phyloP scores from a whole-genome alignment of 2,329 filamentous ascomycete genomes.

The Talaromyces piceae region DNA sequence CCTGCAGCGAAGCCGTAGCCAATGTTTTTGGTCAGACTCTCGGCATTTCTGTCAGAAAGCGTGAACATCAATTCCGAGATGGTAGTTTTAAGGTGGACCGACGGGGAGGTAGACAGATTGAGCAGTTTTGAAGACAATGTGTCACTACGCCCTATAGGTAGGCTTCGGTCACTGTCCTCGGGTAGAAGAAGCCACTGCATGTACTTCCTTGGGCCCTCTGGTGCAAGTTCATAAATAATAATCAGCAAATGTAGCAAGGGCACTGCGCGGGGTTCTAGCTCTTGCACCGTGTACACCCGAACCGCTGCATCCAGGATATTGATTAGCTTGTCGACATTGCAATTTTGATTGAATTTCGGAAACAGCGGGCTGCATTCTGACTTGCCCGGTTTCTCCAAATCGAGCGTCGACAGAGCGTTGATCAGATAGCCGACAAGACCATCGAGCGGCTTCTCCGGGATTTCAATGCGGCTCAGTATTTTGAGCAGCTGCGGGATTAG shows the following conservation, averaged over 20 bases:
- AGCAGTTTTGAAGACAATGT: slow-evolving; percentile 71
- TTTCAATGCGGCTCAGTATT: slow-evolving; percentile 57
- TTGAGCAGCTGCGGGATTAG: slow-evolving; percentile 63
- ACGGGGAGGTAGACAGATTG: slow-evolving; percentile 66
- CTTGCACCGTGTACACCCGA: slow-evolving; percentile 53
- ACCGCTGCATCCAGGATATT: slow-evolving; percentile 62
- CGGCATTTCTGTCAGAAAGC: slow-evolving; percentile 71
- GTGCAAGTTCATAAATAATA: slow-evolving; percentile 62
- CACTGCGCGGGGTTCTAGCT: slow-evolving; percentile 65
- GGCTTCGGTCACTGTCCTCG: slow-evolving; percentile 64
- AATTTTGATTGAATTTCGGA: slow-evolving; percentile 53
- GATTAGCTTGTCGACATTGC: slow-evolving; percentile 58
- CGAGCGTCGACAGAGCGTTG: slow-evolving; percentile 74
- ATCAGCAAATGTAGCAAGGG: slow-evolving; percentile 69
- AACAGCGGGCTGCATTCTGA: slow-evolving; percentile 52
- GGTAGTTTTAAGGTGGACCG: slow-evolving; percentile 63
- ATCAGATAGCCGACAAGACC: slow-evolving; percentile 64
- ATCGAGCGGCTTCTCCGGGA: slow-evolving; percentile 60
- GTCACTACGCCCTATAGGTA: slow-evolving; percentile 67
- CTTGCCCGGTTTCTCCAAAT: slow-evolving; percentile 52
- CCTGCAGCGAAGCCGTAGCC: slow-evolving; percentile 92
- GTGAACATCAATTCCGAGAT: slow-evolving; percentile 80
- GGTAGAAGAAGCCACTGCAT: slow-evolving; percentile 68
- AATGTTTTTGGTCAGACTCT: slow-evolving; percentile 78
- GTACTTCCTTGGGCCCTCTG: slow-evolving; percentile 51